Evolutionary conservation across 352 stramenopile genomes (phyloP).

Genomic region (Chloridella minuta): DNA sequence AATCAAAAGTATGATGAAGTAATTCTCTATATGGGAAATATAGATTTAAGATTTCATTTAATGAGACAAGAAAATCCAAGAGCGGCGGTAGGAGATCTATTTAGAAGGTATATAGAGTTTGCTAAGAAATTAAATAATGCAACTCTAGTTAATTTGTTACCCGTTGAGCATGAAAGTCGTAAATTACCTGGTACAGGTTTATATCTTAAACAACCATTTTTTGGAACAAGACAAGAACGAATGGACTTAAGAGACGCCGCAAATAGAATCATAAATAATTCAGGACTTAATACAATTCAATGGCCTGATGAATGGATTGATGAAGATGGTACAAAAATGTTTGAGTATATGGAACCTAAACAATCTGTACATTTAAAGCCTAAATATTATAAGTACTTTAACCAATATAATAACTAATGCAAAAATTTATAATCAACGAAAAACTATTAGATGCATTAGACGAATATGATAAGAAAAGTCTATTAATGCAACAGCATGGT

Average conservation of each 20-base stretch:
- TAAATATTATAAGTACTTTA: too few relatives aligned
- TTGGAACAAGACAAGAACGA: not conserved
- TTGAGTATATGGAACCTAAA: too few relatives aligned
- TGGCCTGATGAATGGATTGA: not conserved
- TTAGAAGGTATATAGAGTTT: not conserved
- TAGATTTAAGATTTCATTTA: slow-evolving; percentile 5
- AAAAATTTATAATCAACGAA: too few relatives aligned
- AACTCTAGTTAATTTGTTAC: not conserved
- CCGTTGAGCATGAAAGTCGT: not conserved
- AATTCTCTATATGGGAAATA: not conserved
- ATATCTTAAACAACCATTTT: not conserved
- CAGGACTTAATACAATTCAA: not conserved
- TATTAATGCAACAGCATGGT: too few relatives aligned
- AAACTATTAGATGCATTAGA: too few relatives aligned
- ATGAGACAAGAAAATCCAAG: not conserved
- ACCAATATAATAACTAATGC: too few relatives aligned
- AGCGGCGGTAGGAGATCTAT: not conserved
- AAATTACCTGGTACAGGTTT: not conserved
- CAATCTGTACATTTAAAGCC: too few relatives aligned
- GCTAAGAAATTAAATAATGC: not conserved
- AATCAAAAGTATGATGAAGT: not conserved
- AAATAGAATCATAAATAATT: not conserved
- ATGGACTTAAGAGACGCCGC: not conserved
- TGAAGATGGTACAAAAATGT: not conserved
- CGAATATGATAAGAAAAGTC: too few relatives aligned